Percentiles rank a stretch among this genome's conserved stretches.
These are phyloP conservation scores for Aspergillus texensis DNA, from an alignment of 2,329 filamentous ascomycete genomes.

Conservation along the genomic window DNA sequence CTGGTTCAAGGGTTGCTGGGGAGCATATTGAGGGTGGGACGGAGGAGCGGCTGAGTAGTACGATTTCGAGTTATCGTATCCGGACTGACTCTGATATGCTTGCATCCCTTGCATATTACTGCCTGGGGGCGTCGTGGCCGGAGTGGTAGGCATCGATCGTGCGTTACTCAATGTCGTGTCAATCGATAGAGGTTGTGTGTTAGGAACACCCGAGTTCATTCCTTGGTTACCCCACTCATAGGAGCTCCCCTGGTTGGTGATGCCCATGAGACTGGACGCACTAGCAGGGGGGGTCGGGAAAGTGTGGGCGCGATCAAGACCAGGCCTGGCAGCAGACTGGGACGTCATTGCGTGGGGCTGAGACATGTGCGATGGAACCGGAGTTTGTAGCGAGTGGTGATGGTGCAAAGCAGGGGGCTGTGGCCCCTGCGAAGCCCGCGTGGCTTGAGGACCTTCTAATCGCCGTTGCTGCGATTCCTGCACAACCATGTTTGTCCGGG, in stretches of 20 bases:
- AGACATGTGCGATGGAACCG: constrained; percentile 61
- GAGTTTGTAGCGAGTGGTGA: constrained; percentile 59
- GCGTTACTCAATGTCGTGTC: constrained; percentile 77
- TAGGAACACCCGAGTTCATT: constrained; percentile 63
- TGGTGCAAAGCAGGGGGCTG: constrained; percentile 64
- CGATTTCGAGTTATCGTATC: constrained; percentile 76
- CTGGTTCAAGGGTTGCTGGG: constrained; percentile 61
- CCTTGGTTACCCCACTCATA: constrained; percentile 77
- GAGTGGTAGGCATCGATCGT: constrained; percentile 87
- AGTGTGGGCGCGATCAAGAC: constrained; percentile 82
- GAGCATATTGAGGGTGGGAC: constrained; percentile 68
- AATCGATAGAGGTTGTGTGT: constrained; percentile 74
- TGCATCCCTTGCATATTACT: constrained; percentile 76
- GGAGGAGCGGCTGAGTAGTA: constrained; percentile 74
- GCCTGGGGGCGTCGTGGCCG: constrained; percentile 85
- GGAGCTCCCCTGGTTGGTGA: constrained; percentile 71
- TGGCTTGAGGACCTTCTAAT: constrained; percentile 54
- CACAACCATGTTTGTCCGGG: constrained; percentile 80
- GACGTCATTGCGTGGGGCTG: constrained; percentile 68
- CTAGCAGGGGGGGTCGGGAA: constrained; percentile 94
- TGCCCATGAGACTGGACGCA: constrained; percentile 80
- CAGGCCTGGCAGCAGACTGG: constrained; percentile 61
- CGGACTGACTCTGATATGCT: constrained; percentile 69
- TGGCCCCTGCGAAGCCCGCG: constrained; percentile 66
- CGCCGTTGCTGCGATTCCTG: constrained; percentile 78